Conservation (phyloP, 148 eudicot genomes). For the Oxyria digyna region DNA sequence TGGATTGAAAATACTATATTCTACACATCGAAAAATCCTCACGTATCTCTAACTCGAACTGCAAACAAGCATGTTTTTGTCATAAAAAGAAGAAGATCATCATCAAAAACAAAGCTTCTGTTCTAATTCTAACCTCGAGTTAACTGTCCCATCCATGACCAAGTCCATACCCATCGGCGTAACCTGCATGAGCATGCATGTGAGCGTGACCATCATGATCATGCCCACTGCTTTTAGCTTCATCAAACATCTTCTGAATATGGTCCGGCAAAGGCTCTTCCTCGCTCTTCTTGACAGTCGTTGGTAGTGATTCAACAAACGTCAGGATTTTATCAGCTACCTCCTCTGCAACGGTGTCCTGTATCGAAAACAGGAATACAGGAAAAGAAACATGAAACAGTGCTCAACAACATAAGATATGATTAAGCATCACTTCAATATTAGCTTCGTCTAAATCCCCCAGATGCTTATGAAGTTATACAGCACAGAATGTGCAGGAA, state of each 20-base stretch:
- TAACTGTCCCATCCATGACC: constrained; percentile 15
- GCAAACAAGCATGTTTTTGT: neutral
- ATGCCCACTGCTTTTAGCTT: constrained; percentile 26
- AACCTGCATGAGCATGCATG: constrained; percentile 16
- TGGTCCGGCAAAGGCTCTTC: constrained; percentile 64
- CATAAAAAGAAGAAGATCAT: neutral
- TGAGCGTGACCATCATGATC: constrained; percentile 18
- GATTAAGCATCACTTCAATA: neutral
- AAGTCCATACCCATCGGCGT: constrained; percentile 19
- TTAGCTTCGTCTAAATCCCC: too few species aligned
- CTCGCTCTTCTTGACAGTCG: constrained; percentile 27
- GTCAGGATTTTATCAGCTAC: constrained; percentile 45
- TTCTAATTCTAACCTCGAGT: neutral
- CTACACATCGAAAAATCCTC: neutral
- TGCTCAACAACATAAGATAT: neutral
- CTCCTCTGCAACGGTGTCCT: constrained; percentile 63
- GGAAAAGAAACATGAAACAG: too few species aligned
- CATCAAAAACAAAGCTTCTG: neutral
- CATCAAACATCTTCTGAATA: constrained; percentile 35
- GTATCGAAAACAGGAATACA: too few species aligned
- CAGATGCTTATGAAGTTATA: too few species aligned
- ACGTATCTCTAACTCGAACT: neutral
- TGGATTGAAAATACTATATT: neutral
- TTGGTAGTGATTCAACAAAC: constrained; percentile 68
- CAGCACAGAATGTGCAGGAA: neutral